Percentiles rank a stretch among this genome's conserved stretches.
These are phyloP conservation scores for Schizophyllum amplum DNA, from an alignment of 1,284 basidiomycete species.

Conservation along the genomic window DNA sequence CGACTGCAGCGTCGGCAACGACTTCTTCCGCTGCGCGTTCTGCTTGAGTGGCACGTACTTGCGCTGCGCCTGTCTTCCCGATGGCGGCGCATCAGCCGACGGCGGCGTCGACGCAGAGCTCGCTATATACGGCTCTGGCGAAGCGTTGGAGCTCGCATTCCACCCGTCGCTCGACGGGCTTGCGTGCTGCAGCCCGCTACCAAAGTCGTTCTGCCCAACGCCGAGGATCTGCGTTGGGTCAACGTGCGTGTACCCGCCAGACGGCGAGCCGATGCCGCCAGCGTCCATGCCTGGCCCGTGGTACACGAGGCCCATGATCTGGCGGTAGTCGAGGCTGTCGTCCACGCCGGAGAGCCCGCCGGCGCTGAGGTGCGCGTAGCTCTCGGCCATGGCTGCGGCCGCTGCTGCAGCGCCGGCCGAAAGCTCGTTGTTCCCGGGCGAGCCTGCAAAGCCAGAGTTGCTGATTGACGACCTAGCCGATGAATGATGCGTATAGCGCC, in stretches of 20 bases:
- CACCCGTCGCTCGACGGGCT: constrained; percentile 78
- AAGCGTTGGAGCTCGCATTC: constrained; percentile 63
- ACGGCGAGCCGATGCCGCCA: constrained; percentile 23
- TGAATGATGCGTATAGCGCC: constrained; percentile 11
- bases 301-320: constrained; percentile 50
- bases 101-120: constrained; percentile 67
- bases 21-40: constrained; percentile 47
- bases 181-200: constrained; percentile 47
- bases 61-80: constrained; percentile 21
- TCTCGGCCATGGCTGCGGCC: constrained; percentile 57
- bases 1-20: constrained; percentile 26
- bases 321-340: constrained; percentile 51
- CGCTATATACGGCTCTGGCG: constrained; percentile 64
- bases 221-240: constrained; percentile 79
- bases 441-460: constrained; percentile 26
- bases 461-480: constrained; percentile 24
- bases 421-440: constrained; percentile 36
- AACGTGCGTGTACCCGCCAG: constrained; percentile 71
- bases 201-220: constrained; percentile 27
- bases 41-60: constrained; percentile 59
- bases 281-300: constrained; percentile 34
- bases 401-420: constrained; percentile 58
- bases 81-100: constrained; percentile 39
- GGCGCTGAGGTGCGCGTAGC: constrained; percentile 54
- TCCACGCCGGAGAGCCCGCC: constrained; percentile 43